phyloP scores from a whole-genome alignment of 2,329 filamentous ascomycete genomes.

The Setomelanomma holmii region DNA sequence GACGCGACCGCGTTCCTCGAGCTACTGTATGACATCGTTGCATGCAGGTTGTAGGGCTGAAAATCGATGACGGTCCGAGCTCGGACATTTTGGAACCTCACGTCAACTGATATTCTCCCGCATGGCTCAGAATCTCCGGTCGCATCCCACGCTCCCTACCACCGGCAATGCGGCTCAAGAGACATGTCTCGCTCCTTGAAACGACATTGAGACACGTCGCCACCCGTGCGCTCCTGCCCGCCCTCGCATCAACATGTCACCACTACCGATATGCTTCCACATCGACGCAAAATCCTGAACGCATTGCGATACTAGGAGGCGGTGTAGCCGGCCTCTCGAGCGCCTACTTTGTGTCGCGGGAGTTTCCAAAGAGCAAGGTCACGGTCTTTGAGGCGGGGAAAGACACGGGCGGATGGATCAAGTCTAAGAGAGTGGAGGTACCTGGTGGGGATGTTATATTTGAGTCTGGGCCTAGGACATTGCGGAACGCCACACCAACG shows the following conservation, averaged over 20 bases:
- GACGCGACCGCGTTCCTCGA: neutral
- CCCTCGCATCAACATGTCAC: conserved; percentile 24
- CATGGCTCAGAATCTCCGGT: conserved; percentile 8
- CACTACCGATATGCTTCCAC: conserved; percentile 25
- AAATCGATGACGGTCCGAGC: conserved; percentile 10
- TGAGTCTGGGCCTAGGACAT: conserved; percentile 82
- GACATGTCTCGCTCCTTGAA: conserved; percentile 42
- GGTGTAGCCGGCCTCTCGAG: conserved; percentile 61
- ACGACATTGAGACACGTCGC: conserved; percentile 40
- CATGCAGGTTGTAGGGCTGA: conserved; percentile 10
- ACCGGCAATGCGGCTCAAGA: conserved; percentile 48
- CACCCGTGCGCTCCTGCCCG: conserved; percentile 23
- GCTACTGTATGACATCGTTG: conserved; percentile 6
- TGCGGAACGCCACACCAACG: conserved; percentile 73
- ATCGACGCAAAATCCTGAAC: conserved; percentile 36
- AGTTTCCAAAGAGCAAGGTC: conserved; percentile 73
- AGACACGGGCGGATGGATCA: conserved; percentile 83
- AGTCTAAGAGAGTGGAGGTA: conserved; percentile 68
- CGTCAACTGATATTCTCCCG: neutral
- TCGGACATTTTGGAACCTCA: conserved; percentile 6
- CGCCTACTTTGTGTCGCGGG: conserved; percentile 73
- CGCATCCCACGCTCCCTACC: conserved; percentile 15
- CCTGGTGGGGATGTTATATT: conserved; percentile 72
- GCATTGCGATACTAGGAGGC: conserved; percentile 60
- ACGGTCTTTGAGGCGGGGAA: conserved; percentile 79